Evolutionary conservation across 345 rosid genomes (phyloP).

Genomic region (Euphorbia pulcherrima): DNA sequence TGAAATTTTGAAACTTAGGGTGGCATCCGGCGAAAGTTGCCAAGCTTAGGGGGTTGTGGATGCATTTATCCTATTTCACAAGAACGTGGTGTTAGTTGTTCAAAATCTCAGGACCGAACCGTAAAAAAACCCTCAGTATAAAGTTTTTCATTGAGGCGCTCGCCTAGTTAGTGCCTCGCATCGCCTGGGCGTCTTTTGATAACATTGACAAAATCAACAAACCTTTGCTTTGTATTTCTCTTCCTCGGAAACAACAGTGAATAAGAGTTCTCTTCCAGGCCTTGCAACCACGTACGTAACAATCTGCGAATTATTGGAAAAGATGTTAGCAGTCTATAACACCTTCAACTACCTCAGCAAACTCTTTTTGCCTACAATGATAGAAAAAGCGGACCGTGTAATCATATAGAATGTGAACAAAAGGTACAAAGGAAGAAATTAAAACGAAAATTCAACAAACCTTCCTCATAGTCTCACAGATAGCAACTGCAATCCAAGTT

Average conservation of each 20-base stretch:
- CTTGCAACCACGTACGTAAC: conserved; percentile 78
- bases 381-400: neutral
- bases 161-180: too few relatives aligned
- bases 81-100: too few relatives aligned
- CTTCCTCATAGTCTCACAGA: conserved; percentile 87
- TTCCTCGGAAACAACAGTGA: conserved; percentile 84
- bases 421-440: conserved; percentile 2
- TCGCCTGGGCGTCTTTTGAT: too few relatives aligned
- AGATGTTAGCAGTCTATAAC: neutral
- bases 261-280: conserved; percentile 90
- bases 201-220: conserved; percentile 12
- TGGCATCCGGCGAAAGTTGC: too few relatives aligned
- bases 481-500: conserved; percentile 70
- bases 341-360: neutral
- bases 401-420: neutral
- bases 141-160: too few relatives aligned
- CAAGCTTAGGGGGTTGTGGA: too few relatives aligned
- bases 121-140: too few relatives aligned
- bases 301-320: conserved; percentile 43
- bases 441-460: conserved; percentile 27
- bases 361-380: too few relatives aligned
- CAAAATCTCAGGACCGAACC: too few relatives aligned
- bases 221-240: conserved; percentile 98
- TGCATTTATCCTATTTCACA: too few relatives aligned
- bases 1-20: too few relatives aligned